These are phyloP conservation scores for Lepiota brunneoincarnata DNA, from an alignment of 768 basidiomycete genomes.

Conservation along the genomic window DNA sequence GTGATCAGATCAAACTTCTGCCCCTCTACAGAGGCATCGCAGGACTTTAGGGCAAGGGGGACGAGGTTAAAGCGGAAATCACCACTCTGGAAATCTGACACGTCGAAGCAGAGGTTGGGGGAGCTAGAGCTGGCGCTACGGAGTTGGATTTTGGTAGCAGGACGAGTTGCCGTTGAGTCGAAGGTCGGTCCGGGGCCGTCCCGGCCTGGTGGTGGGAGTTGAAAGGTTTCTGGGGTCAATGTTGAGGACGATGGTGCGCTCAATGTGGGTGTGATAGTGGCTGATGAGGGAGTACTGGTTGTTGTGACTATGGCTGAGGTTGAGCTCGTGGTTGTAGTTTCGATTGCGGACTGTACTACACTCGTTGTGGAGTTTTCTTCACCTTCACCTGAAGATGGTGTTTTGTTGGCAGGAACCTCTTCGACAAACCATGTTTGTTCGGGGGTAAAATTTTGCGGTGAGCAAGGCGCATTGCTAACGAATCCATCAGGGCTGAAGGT, in stretches of 20 bases:
- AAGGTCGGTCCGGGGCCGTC: slow-evolving; percentile 16
- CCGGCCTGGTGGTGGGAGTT: not conserved
- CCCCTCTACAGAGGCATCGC: slow-evolving; percentile 16
- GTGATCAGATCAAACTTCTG: slow-evolving; percentile 21
- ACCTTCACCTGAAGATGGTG: not conserved
- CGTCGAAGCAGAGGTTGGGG: slow-evolving; percentile 16
- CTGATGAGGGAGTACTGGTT: not conserved
- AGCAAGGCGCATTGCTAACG: slow-evolving; percentile 23
- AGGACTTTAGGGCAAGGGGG: slow-evolving; percentile 18
- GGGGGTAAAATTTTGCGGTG: slow-evolving; percentile 23
- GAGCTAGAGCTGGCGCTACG: slow-evolving; percentile 13
- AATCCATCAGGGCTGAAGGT: slow-evolving; percentile 23
- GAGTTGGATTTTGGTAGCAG: slow-evolving; percentile 19
- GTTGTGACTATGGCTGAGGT: not conserved
- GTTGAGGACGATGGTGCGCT: not conserved
- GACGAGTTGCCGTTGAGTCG: slow-evolving; percentile 22
- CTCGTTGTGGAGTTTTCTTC: not conserved
- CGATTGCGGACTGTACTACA: not conserved
- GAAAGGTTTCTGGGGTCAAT: not conserved
- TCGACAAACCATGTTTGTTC: slow-evolving; percentile 25
- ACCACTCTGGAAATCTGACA: slow-evolving; percentile 17
- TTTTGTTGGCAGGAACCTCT: not conserved
- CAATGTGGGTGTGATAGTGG: not conserved
- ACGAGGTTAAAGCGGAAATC: slow-evolving; percentile 22
- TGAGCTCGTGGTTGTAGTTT: not conserved